Evolutionary conservation across 768 basidiomycete genomes (phyloP).

Genomic region (Tylopilus rubrobrunneus): DNA sequence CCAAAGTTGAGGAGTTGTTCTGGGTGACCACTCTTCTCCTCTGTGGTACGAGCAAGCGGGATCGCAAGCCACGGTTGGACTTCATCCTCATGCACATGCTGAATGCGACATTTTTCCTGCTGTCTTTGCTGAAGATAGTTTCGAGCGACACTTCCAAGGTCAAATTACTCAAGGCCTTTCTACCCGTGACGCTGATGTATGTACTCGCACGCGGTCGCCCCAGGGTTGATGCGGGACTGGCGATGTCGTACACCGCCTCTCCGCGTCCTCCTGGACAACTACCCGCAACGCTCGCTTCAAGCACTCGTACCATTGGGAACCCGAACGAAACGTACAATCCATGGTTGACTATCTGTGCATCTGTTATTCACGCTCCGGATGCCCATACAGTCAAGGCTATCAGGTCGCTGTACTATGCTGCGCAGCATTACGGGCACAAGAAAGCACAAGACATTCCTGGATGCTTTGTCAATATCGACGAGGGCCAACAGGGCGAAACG

Average conservation of each 20-base stretch:
- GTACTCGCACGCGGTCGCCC: conserved; percentile 49
- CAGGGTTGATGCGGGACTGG: conserved; percentile 43
- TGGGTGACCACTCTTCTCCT: conserved; percentile 48
- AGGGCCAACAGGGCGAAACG: conserved; percentile 39
- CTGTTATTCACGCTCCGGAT: conserved; percentile 46
- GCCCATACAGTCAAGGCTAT: conserved; percentile 49
- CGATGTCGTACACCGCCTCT: conserved; percentile 42
- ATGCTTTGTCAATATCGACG: conserved; percentile 30
- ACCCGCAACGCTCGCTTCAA: neutral
- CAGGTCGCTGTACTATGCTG: conserved; percentile 43
- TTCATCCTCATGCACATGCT: conserved; percentile 61
- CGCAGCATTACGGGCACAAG: conserved; percentile 43
- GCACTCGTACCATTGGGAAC: conserved; percentile 32
- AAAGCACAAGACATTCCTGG: conserved; percentile 40
- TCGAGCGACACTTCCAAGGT: conserved; percentile 37
- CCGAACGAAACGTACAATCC: conserved; percentile 42
- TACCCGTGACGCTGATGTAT: conserved; percentile 36
- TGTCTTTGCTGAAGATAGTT: conserved; percentile 35
- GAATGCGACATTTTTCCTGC: conserved; percentile 49
- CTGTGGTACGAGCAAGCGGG: conserved; percentile 43
- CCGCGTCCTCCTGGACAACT: conserved; percentile 37
- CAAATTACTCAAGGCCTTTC: conserved; percentile 41
- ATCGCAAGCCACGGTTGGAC: conserved; percentile 46
- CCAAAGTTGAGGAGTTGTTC: conserved; percentile 47
- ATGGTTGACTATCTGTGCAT: conserved; percentile 49